Conservation (phyloP, 768 basidiomycete species). For the Psilocybe sp. region DNA sequence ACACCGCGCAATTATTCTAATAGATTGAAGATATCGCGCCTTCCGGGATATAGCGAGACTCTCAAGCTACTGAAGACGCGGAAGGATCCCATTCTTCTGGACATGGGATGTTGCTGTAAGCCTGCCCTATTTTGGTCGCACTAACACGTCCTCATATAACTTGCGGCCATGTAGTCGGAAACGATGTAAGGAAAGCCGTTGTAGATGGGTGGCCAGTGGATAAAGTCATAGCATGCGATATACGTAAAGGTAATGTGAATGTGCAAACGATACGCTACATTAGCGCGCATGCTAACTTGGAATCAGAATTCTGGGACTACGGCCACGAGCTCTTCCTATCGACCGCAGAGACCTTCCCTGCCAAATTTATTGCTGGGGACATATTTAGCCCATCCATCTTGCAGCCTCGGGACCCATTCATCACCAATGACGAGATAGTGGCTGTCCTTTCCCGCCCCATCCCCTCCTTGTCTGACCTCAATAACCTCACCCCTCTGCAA, state of each 20-base stretch:
- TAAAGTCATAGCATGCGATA: slow-evolving; percentile 31
- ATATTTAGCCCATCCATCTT: slow-evolving; percentile 44
- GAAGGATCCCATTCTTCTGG: slow-evolving; percentile 33
- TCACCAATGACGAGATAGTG: slow-evolving; percentile 9
- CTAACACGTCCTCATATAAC: neutral
- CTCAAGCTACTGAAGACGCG: slow-evolving; percentile 23
- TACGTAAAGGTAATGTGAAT: slow-evolving; percentile 23
- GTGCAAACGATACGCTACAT: neutral
- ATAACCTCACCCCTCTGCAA: slow-evolving; percentile 22
- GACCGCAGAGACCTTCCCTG: slow-evolving; percentile 48
- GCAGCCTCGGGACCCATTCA: slow-evolving; percentile 18
- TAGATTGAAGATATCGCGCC: slow-evolving; percentile 30
- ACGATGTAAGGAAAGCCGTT: slow-evolving; percentile 32
- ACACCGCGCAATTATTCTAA: neutral
- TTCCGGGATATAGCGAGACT: slow-evolving; percentile 30
- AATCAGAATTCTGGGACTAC: slow-evolving; percentile 54
- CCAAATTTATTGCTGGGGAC: slow-evolving; percentile 52
- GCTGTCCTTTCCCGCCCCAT: neutral
- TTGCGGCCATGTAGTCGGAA: slow-evolving; percentile 27
- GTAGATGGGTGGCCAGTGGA: slow-evolving; percentile 34
- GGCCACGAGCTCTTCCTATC: slow-evolving; percentile 59
- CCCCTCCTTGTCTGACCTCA: slow-evolving; percentile 15
- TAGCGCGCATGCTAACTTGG: neutral
- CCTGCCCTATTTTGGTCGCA: slow-evolving; percentile 2
- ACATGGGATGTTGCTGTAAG: slow-evolving; percentile 42